Evolutionary conservation across 2,329 filamentous ascomycete species (phyloP), one percentile per base, ranked within the genome.

Genomic region (Aspergillus clavatus): DNA sequence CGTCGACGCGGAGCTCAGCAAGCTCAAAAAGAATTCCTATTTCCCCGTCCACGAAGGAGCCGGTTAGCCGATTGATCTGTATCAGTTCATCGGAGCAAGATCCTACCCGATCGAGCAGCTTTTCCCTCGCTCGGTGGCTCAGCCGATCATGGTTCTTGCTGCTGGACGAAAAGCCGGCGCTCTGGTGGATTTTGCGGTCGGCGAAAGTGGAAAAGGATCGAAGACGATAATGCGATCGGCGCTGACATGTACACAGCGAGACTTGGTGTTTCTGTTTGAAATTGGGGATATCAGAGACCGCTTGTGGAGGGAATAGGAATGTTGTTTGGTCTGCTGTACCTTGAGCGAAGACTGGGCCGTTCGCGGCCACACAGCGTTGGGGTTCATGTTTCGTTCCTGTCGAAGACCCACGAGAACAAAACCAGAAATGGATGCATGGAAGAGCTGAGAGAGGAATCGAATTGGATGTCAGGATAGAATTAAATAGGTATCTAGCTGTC

Each of bases 1-100:
- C 0, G 91, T 96, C 5, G 90, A 87, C 8, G 89, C 89, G 14
- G 90, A 89, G 59, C 87, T 88, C 24, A 98, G 75, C 3, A 97
- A 80, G 12, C 89, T 90, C 24, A 94, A 77, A 57, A 95, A 84
- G 59, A 95, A 86, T 61, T 95, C 88, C 84, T 89, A 53, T 10
- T 27, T 6, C 5, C 11, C 10, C 16, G 27, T n/a, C n/a, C n/a
- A n/a, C n/a, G 29, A 33, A 48, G 3, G 22, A 31, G 39, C 1
- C 14, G 6, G 31, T 54, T 39, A 52, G 45, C 16, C 42, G 29
- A 27, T 16, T 22, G 31, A 18, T 12, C 12, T 4, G 14, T 19
- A 21, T 19, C 14, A 31, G 6, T 21, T 35, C 24, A 38, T 24
- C 26, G 14, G 40, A 16, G n/a, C 8, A 26, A 21, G 39, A 39